phyloP scores from a whole-genome alignment of 2,329 filamentous ascomycete species.

The Coniosporium tulheliwenetii region DNA sequence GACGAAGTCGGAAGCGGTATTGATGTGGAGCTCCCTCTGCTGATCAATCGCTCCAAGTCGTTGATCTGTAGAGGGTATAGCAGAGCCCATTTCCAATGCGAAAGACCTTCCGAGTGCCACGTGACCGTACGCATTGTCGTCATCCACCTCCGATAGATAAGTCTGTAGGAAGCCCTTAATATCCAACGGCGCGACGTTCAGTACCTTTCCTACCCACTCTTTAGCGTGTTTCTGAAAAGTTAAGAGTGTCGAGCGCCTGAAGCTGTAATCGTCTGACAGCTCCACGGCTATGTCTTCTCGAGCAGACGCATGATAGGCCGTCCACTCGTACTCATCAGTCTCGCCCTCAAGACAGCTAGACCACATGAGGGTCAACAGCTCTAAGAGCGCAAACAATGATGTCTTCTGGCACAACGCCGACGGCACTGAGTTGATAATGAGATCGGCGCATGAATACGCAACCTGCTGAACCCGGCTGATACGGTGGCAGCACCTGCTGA shows the following conservation, averaged over 20 bases:
- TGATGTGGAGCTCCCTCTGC: slow-evolving; percentile 59
- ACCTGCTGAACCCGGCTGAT: slow-evolving; percentile 84
- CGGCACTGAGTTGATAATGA: slow-evolving; percentile 69
- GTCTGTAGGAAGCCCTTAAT: slow-evolving; percentile 87
- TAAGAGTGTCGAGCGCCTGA: slow-evolving; percentile 66
- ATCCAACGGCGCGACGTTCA: slow-evolving; percentile 78
- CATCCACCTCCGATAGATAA: slow-evolving; percentile 87
- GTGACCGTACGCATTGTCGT: slow-evolving; percentile 81
- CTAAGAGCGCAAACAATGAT: slow-evolving; percentile 82
- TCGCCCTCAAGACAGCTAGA: slow-evolving; percentile 85
- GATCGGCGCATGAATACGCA: slow-evolving; percentile 68
- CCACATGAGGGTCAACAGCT: slow-evolving; percentile 91
- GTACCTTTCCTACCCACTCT: slow-evolving; percentile 63
- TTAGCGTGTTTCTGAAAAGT: slow-evolving; percentile 62
- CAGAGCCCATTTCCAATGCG: slow-evolving; percentile 78
- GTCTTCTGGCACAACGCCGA: slow-evolving; percentile 81
- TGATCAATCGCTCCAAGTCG: slow-evolving; percentile 66
- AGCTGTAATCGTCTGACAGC: slow-evolving; percentile 82
- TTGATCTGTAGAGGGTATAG: slow-evolving; percentile 75
- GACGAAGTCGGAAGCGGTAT: slow-evolving; percentile 89
- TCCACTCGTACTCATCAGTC: slow-evolving; percentile 82
- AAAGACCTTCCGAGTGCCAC: slow-evolving; percentile 88
- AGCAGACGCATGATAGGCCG: slow-evolving; percentile 61
- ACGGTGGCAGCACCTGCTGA: slow-evolving; percentile 83
- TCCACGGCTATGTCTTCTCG: slow-evolving; percentile 70